Percentiles rank a stretch among this genome's conserved stretches.
Evolutionary conservation across 179 eudicot species (phyloP).

Genomic region (Heliamphora pulchella): DNA sequence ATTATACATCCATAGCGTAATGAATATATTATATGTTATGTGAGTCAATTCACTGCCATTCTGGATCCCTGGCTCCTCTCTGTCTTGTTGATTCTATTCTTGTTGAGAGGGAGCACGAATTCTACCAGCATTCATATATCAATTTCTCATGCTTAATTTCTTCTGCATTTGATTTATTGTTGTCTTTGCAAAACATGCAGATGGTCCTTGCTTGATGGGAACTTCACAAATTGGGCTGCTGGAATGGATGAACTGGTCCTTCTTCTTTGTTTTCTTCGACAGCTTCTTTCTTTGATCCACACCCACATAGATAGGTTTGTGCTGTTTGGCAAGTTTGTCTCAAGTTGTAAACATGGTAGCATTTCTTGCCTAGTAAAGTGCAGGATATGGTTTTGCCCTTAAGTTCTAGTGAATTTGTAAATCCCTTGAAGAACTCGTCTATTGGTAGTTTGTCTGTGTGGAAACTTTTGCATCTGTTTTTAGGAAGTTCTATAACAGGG

Average conservation of each 20-base stretch:
- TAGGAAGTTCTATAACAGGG: neutral
- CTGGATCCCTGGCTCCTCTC: neutral
- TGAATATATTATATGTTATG: neutral
- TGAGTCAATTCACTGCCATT: neutral
- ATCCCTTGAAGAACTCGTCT: neutral
- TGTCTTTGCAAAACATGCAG: slow-evolving; percentile 27
- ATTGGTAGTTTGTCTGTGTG: neutral
- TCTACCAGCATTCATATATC: neutral
- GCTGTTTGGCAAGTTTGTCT: slow-evolving; percentile 5
- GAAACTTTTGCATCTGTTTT: slow-evolving; percentile 4
- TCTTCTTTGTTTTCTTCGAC: neutral
- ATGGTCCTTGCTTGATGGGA: slow-evolving; percentile 46
- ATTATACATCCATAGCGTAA: neutral
- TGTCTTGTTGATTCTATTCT: neutral
- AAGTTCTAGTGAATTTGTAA: neutral
- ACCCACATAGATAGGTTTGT: neutral
- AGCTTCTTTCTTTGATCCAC: neutral
- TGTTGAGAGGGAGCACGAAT: neutral
- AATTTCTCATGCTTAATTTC: neutral
- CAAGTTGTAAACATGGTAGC: slow-evolving; percentile 18
- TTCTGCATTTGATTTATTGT: neutral
- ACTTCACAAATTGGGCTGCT: neutral
- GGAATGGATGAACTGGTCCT: neutral
- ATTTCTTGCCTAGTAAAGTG: neutral
- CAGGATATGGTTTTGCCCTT: neutral